Evolutionary conservation across 371 early-diverging fungal species (phyloP), one percentile per base, ranked within the genome.

Genomic region (Rhizomucor miehei): DNA sequence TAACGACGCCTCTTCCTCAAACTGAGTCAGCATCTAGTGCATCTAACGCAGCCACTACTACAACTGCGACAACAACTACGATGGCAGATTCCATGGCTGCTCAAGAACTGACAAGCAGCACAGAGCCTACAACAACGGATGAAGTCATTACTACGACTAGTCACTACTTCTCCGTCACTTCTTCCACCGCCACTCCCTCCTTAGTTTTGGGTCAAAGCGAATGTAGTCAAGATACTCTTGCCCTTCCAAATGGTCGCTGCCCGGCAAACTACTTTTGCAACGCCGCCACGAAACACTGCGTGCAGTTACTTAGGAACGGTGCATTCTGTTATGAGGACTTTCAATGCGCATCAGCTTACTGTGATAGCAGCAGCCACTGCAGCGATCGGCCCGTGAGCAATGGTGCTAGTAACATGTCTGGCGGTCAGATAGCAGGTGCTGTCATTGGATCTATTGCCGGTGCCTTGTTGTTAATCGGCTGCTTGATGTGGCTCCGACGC

Each of bases 141-240:
- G 41, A 14, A 14, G 12, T 3, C 12, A 16, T 6, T 6, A 14
- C 46, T 9, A 56, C 49, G 4, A 51, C 38, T 6, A 52, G 44
- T 11, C 17, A 50, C 16, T 60, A 56, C 11, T 69, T 65, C 36
- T 52, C 69, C 12, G 44, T 65, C 17, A 65, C 65, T 1, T 69
- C 69, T 0, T 69, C 69, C 1, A 69, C 62, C 8, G 69, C 69
- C n/a, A 62, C 62, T 23, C 69, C 69, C 1, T 62, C 62, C 1
- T 52, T 65, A 11, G 65, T 69, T 2, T 36, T 69, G 1, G 66
- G 70, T 21, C 41, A 50, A 23, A 54, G 49, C 19, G 66, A 66
- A 57, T 69, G 69, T 44, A 54, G 48, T 5, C 10, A 25, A 10
- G 66, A 69, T 45, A 55, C 65, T 2, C 46, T 48, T 16, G 65